Evolutionary conservation across 2,329 filamentous ascomycete species (phyloP).

Genomic region (Microsporum audouinii): DNA sequence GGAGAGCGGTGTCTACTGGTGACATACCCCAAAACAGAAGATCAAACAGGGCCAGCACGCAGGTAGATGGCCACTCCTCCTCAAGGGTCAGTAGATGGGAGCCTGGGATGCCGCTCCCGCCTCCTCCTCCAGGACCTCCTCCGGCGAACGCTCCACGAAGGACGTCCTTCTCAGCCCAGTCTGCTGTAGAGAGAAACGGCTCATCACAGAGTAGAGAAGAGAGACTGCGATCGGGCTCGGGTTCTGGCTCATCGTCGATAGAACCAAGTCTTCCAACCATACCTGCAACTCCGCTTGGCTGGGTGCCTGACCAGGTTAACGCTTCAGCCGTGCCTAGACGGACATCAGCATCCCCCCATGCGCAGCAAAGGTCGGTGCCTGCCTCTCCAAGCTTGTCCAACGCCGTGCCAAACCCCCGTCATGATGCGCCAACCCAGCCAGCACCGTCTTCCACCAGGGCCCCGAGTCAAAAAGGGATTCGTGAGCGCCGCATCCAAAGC

Average conservation of each 20-base stretch:
- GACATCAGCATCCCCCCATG: background rate
- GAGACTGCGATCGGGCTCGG: background rate
- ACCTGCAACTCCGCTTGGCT: constrained; percentile 27
- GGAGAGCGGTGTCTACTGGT: constrained; percentile 36
- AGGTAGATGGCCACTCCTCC: constrained; percentile 17
- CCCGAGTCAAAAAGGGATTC: constrained; percentile 48
- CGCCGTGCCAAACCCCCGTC: background rate
- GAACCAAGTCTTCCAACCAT: background rate
- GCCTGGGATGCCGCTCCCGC: constrained; percentile 38
- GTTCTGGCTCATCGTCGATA: background rate
- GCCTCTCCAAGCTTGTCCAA: background rate
- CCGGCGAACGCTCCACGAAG: constrained; percentile 19
- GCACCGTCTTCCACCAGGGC: constrained; percentile 31
- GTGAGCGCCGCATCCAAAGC: constrained; percentile 55
- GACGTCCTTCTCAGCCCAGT: background rate
- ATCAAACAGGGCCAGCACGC: constrained; percentile 25
- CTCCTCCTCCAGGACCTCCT: constrained; percentile 37
- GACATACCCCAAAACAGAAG: constrained; percentile 29
- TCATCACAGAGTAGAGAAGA: background rate
- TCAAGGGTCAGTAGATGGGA: constrained; percentile 27
- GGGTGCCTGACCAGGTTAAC: constrained; percentile 26
- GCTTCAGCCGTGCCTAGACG: background rate
- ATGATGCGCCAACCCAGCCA: background rate
- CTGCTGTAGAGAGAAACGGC: background rate
- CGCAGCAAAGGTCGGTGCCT: background rate